These are phyloP conservation scores for Botrytis byssoidea DNA, from an alignment of 2,329 filamentous ascomycete genomes.

Conservation along the genomic window DNA sequence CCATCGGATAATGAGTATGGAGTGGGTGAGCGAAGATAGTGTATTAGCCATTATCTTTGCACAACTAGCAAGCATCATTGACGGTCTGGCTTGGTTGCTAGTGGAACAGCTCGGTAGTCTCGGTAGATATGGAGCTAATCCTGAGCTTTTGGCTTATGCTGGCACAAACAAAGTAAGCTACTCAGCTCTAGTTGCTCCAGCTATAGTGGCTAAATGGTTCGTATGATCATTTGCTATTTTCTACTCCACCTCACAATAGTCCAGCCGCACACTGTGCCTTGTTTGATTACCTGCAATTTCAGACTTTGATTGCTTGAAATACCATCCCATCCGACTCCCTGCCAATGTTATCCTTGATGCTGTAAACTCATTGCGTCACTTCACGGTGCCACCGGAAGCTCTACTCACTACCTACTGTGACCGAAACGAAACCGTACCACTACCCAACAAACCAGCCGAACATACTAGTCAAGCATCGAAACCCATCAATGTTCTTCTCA, in stretches of 20 bases:
- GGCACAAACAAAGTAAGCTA: slow-evolving; percentile 30
- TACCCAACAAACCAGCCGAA: neutral
- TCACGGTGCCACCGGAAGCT: neutral
- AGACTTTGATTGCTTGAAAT: neutral
- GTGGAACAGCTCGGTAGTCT: neutral
- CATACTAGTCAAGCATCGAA: neutral
- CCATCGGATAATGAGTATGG: neutral
- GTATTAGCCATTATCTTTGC: neutral
- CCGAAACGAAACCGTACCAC: neutral
- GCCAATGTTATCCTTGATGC: neutral
- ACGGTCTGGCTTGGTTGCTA: slow-evolving; percentile 20
- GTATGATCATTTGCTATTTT: neutral
- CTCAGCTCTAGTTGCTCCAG: neutral
- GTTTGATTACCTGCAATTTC: neutral
- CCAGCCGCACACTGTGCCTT: neutral
- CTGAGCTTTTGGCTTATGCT: slow-evolving; percentile 43
- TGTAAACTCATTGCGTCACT: neutral
- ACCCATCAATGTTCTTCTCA: slow-evolving; percentile 39
- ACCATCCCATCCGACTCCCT: neutral
- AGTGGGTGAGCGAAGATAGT: neutral
- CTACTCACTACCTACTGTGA: neutral
- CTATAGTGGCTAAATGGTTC: neutral
- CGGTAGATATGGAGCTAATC: slow-evolving; percentile 37
- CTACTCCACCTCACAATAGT: neutral
- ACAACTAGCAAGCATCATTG: neutral